Evolutionary conservation across 2,329 filamentous ascomycete species (phyloP), one percentile per base, ranked within the genome.

Genomic region (Trichophyton schoenleinii): DNA sequence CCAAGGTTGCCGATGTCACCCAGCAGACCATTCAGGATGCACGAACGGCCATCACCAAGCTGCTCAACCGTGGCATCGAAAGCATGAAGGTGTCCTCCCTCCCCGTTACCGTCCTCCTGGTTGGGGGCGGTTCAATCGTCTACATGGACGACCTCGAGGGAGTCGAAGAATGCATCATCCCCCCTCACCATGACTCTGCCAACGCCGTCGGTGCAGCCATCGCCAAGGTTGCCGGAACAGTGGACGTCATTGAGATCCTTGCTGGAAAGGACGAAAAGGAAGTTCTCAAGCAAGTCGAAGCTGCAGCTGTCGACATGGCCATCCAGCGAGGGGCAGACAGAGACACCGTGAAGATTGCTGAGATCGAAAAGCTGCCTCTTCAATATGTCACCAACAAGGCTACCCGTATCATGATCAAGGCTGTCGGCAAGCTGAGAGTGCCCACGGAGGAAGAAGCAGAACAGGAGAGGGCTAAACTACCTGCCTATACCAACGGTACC

Each of bases 121-220:
- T 84, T 0, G 83, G 82, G 1, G 83, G 83, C 3, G 82, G 83
- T 3, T 78, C 80, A 0, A 74, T 84, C 0, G 68, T 84, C 1
- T 78, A 79, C 2, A 76, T 78, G 0, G 73, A 79, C 3, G 66
- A 72, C 0, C 73, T 84, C 5, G 70, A 74, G 0, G 81, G 80
- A 0, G 81, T 82, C 0, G 73, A 75, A 5, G 73, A 79, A 63
- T 77, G 79, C 61, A 78, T 81, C 6, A 72, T 76, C 3, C 82
- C 82, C 0, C 75, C 78, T 1, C 79, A 78, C 58, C 74, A 81
- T 34, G 80, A 80, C 61, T 81, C 80, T 0, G 82, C 82, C 2
- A 85, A 85, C 68, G 82, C 83, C 0, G 79, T 85, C 1, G 83
- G 83, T 4, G 82, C 83, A 0, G 83, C 83, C 0, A 82, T 83